Percentiles rank a stretch among this genome's conserved stretches.
These are phyloP conservation scores for Colletotrichum melonis DNA, from an alignment of 2,329 filamentous ascomycete genomes.

Conservation along the genomic window DNA sequence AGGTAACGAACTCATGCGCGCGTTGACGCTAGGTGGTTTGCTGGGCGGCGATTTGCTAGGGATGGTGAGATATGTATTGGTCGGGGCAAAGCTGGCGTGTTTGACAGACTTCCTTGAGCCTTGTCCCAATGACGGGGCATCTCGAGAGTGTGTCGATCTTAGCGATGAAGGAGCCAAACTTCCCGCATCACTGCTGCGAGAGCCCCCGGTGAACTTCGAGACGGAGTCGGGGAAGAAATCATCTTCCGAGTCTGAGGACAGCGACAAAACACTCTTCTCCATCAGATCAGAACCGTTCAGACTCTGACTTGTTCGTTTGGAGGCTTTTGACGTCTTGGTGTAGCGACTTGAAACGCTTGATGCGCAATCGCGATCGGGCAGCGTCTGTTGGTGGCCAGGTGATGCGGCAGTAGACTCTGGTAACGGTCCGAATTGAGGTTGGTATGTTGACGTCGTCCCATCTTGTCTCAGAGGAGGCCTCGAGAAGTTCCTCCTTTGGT, in stretches of 20 bases:
- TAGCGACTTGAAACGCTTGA: slow-evolving; percentile 67
- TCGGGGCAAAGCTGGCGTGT: slow-evolving; percentile 52
- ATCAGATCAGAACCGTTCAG: slow-evolving; percentile 63
- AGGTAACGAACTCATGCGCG: slow-evolving; percentile 45
- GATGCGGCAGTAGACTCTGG: neutral
- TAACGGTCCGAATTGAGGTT: neutral
- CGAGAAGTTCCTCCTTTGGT: neutral
- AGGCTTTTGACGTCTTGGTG: slow-evolving; percentile 65
- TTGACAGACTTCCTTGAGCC: slow-evolving; percentile 49
- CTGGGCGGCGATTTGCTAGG: slow-evolving; percentile 43
- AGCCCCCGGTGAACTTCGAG: slow-evolving; percentile 40
- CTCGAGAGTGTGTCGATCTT: slow-evolving; percentile 34
- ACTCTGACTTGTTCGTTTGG: slow-evolving; percentile 60
- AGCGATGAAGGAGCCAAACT: slow-evolving; percentile 25
- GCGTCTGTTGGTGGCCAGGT: slow-evolving; percentile 25
- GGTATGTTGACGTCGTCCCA: neutral
- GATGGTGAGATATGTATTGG: slow-evolving; percentile 56
- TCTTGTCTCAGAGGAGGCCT: slow-evolving; percentile 22
- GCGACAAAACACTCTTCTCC: slow-evolving; percentile 65
- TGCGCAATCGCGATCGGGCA: slow-evolving; percentile 30
- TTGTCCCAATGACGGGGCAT: slow-evolving; percentile 40
- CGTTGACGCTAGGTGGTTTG: slow-evolving; percentile 37
- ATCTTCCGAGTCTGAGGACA: slow-evolving; percentile 69
- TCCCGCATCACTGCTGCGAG: slow-evolving; percentile 29
- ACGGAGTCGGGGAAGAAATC: slow-evolving; percentile 49